Conservation (phyloP, 2,329 filamentous ascomycete species). For the Colletotrichum zoysiae region DNA sequence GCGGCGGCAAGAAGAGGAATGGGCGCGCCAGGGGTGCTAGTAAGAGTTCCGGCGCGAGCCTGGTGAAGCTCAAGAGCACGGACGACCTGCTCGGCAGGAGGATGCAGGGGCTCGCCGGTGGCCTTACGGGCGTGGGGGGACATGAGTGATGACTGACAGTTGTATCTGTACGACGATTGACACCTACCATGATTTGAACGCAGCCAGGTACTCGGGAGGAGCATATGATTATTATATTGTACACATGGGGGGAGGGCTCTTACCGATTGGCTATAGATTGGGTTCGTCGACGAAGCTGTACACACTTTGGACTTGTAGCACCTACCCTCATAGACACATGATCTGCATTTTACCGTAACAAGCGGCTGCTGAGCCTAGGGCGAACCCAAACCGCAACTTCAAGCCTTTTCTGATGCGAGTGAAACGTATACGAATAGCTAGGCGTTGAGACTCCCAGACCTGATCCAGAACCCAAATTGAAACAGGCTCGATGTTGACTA, state of each 20-base stretch:
- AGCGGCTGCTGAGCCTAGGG: too few relatives aligned
- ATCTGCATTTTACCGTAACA: neutral
- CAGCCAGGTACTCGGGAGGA: neutral
- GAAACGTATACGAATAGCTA: too few relatives aligned
- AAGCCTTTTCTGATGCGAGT: too few relatives aligned
- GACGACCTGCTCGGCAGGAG: constrained; percentile 69
- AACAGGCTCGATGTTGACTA: too few relatives aligned
- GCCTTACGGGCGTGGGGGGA: constrained; percentile 64
- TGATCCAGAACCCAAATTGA: too few relatives aligned
- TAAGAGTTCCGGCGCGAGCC: constrained; percentile 59
- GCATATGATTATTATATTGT: neutral
- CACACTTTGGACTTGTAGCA: constrained; percentile 16
- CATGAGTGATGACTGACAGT: constrained; percentile 42
- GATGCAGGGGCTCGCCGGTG: constrained; percentile 69
- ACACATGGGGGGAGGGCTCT: neutral
- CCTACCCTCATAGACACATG: constrained; percentile 21
- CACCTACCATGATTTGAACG: neutral
- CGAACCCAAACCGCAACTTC: too few relatives aligned
- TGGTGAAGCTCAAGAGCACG: constrained; percentile 68
- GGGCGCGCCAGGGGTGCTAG: constrained; percentile 51
- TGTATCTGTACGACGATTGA: constrained; percentile 9
- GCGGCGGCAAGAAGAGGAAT: constrained; percentile 43
- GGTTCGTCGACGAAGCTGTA: constrained; percentile 35
- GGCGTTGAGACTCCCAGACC: too few relatives aligned
- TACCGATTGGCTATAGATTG: constrained; percentile 23